Base-by-base conservation (phyloP, 1,139 yeast species). In the Meyerozyma smithsonii region DNA sequence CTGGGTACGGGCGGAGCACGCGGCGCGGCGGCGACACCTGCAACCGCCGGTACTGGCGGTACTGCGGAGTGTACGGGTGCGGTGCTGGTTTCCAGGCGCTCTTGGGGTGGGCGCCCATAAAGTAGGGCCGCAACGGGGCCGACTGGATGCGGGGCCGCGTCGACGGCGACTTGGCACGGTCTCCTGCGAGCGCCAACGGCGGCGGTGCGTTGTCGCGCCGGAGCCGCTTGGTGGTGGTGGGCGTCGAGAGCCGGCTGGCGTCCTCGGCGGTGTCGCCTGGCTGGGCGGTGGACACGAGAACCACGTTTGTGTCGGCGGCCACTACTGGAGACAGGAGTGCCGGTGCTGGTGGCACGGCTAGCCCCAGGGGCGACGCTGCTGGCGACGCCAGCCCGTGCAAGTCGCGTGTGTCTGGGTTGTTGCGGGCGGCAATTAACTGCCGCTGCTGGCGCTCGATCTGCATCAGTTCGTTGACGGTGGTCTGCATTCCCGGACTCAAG, bases 401-500 rank as follows among this genome's bases (percentile, higher is more conserved):
- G n/a, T n/a, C 40, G 14, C 28, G 28, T n/a, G 14, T 28, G 11
- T 26, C 34, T 17, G 37, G 36, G 28, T 32, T 35, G 16, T 43
- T 28, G 43, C 75, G 59, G 5, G 72, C 59, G 2, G 76, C 76
- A 26, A 76, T 75, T 36, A 75, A 55, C 36, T 61, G 58, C 33
- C 66, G 63, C 49, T 76, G 81, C 46, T 75, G 79, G 39, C 63
- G 66, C 44, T 74, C 72, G 17, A 76, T 75, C 36, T 62, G 53
- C 46, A 69, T 72, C 35, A 77, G 70, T 12, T 69, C 58, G 42
- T 64, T 58, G 38, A 75, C 63, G 1, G 79, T 73, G 28, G 66
- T 52, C 43, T 66, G 66, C 78, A 75, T 72, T 46, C 72, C 75
- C 23, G 64, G 65, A 46, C 61, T 66, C 28, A 74, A 51, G 11